Conservation (phyloP, 225 moss, liverwort and hornwort species). For the Sphagnum contortum region DNA sequence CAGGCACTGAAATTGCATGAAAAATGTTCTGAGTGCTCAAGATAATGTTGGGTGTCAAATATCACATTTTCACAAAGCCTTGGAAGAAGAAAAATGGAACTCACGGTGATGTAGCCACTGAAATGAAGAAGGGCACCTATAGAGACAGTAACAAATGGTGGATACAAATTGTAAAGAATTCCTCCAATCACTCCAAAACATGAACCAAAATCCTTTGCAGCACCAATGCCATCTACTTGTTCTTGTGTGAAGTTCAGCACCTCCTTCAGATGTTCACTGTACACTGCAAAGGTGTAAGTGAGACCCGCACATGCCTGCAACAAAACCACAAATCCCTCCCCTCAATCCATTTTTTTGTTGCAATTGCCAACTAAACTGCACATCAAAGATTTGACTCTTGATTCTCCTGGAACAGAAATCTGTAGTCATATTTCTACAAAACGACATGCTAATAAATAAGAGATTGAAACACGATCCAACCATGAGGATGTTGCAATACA, state of each 20-base stretch:
- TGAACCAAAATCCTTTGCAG: slow-evolving; percentile 85
- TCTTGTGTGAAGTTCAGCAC: slow-evolving; percentile 59
- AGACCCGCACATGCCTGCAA: slow-evolving; percentile 70
- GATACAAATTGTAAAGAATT: slow-evolving; percentile 57
- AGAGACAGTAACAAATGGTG: slow-evolving; percentile 68
- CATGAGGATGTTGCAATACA: neutral
- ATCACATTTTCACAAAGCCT: too few species aligned
- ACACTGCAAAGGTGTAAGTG: slow-evolving; percentile 79
- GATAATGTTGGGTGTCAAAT: too few species aligned
- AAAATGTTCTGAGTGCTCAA: too few species aligned
- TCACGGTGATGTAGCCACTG: slow-evolving; percentile 62
- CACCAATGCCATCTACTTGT: slow-evolving; percentile 73
- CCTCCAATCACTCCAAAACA: slow-evolving; percentile 78
- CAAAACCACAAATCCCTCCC: neutral
- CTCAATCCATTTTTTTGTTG: neutral
- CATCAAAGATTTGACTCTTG: too few species aligned
- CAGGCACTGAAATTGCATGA: too few species aligned
- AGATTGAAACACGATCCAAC: neutral
- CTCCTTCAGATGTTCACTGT: slow-evolving; percentile 83
- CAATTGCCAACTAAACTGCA: too few species aligned
- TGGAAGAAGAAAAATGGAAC: neutral
- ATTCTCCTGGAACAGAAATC: too few species aligned
- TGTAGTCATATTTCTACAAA: neutral
- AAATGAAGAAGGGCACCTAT: slow-evolving; percentile 65
- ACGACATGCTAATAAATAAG: neutral